A percentile compares a stretch with the other conserved stretches of the same genome.
Evolutionary conservation across 2,329 filamentous ascomycete species (phyloP).

Genomic region (Chrysosporium keratinophilum): DNA sequence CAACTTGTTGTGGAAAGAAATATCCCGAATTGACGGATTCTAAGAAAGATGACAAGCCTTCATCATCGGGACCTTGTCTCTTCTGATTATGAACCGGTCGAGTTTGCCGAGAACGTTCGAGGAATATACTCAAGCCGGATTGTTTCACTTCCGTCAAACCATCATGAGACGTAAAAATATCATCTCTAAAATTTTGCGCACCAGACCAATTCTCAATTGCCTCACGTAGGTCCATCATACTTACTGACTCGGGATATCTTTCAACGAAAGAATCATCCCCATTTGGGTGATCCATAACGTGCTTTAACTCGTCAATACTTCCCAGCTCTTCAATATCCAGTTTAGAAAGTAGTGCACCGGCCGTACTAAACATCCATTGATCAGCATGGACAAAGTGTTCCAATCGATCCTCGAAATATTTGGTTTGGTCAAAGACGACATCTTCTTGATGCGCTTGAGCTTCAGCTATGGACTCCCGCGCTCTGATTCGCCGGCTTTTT

Average conservation of each 20-base stretch:
- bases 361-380: constrained; percentile 46
- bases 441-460: constrained; percentile 37
- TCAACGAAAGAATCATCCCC: constrained; percentile 12
- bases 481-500: constrained; percentile 52
- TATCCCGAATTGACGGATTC: constrained; percentile 38
- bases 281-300: constrained; percentile 19
- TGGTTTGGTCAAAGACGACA: constrained; percentile 41
- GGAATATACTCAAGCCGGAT: constrained; percentile 45
- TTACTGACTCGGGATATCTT: constrained; percentile 6
- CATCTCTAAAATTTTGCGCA: constrained; percentile 37
- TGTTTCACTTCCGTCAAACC: constrained; percentile 40
- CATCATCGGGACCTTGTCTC: constrained; percentile 31
- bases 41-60: constrained; percentile 34
- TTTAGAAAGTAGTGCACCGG: constrained; percentile 43
- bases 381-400: constrained; percentile 46
- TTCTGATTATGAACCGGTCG: constrained; percentile 32
- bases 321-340: constrained; percentile 40
- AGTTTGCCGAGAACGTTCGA: constrained; percentile 45
- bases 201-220: constrained; percentile 37
- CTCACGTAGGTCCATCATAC: constrained; percentile 28
- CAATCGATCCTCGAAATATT: constrained; percentile 47
- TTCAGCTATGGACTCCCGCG: constrained; percentile 48
- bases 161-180: constrained; percentile 40
- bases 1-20: constrained; percentile 42
- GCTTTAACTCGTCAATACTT: constrained; percentile 32